Percentiles rank a stretch among this genome's conserved stretches.
phyloP scores from a whole-genome alignment of 2,329 filamentous ascomycete species.

The Daldinia eschscholtzii region DNA sequence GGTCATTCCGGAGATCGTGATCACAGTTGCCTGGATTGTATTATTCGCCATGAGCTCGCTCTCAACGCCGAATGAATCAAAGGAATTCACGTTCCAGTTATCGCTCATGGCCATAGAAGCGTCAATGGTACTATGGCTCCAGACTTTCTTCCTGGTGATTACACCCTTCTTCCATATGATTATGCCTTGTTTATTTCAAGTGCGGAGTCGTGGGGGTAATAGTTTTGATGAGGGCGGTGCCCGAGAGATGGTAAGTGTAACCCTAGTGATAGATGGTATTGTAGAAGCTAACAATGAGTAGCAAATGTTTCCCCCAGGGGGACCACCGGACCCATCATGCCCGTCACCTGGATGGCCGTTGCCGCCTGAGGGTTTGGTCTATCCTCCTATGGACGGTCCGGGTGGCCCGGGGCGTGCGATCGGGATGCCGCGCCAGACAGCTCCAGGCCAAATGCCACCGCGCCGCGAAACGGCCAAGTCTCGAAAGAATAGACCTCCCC shows the following conservation, averaged over 20 bases:
- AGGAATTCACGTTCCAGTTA: constrained; percentile 21
- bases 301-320: background rate
- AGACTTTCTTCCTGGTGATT: constrained; percentile 30
- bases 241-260: constrained; percentile 28
- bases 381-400: background rate
- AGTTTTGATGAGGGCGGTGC: background rate
- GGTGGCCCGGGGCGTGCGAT: background rate
- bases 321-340: background rate
- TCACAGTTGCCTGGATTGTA: constrained; percentile 30
- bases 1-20: constrained; percentile 29
- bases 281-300: constrained; percentile 17
- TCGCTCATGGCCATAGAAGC: constrained; percentile 36
- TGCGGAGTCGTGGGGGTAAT: background rate
- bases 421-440: constrained; percentile 8
- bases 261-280: background rate
- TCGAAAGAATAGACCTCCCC: background rate
- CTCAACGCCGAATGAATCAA: constrained; percentile 27
- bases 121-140: constrained; percentile 36
- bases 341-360: background rate
- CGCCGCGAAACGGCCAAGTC: background rate
- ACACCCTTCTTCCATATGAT: constrained; percentile 36
- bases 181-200: constrained; percentile 28
- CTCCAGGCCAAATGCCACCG: background rate
- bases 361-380: background rate
- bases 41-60: constrained; percentile 19